Conservation (phyloP, 371 early-diverging fungal species). For the Mucor mucedo region DNA sequence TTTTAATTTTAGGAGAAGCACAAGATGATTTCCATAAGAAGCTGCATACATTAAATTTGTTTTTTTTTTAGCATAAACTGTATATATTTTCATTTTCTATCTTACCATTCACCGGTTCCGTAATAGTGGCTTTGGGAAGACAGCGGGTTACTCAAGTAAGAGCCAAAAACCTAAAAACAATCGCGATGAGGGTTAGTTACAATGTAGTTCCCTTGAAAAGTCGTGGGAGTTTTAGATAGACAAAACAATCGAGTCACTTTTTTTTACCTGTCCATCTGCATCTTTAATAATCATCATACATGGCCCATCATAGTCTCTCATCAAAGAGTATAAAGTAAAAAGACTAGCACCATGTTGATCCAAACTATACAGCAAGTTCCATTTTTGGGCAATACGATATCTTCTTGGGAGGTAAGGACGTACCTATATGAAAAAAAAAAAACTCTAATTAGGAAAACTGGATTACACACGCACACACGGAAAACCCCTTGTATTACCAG, state of each 20-base stretch:
- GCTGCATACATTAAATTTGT: slow-evolving; percentile 38
- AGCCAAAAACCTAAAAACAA: slow-evolving; percentile 81
- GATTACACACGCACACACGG: too few species aligned
- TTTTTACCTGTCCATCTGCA: slow-evolving; percentile 60
- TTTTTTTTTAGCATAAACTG: background rate
- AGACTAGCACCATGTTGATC: slow-evolving; percentile 93
- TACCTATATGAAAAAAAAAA: slow-evolving; percentile 23
- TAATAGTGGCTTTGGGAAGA: slow-evolving; percentile 70
- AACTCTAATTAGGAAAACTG: background rate
- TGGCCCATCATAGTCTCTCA: slow-evolving; percentile 66
- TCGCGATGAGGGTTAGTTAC: background rate
- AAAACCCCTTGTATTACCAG: slow-evolving; percentile 35
- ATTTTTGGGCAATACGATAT: slow-evolving; percentile 65
- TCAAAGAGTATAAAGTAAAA: slow-evolving; percentile 74
- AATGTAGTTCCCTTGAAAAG: slow-evolving; percentile 12
- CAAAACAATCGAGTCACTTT: background rate
- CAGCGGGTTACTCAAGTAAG: slow-evolving; percentile 79
- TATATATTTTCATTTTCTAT: background rate
- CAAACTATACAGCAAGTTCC: slow-evolving; percentile 85
- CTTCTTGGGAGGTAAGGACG: slow-evolving; percentile 66
- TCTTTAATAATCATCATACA: slow-evolving; percentile 78
- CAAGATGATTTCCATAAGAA: slow-evolving; percentile 77
- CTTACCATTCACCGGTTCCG: slow-evolving; percentile 91
- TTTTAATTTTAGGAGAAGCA: slow-evolving; percentile 45
- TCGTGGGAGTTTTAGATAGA: slow-evolving; percentile 1